Conservation (phyloP, 345 rosid species). For the Aquilaria sinensis region DNA sequence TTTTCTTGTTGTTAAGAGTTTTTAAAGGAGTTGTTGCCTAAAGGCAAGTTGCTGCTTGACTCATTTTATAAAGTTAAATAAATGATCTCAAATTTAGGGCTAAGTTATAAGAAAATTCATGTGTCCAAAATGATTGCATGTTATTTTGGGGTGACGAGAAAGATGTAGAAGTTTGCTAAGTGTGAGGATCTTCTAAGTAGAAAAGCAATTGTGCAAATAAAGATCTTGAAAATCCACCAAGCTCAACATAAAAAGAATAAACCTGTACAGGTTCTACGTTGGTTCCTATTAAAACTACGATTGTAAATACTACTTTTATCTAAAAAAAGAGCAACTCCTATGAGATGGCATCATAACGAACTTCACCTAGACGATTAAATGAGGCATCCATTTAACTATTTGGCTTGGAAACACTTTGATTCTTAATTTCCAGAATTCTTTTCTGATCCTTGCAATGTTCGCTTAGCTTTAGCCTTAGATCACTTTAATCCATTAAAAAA, state of each 20-base stretch:
- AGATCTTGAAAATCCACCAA: neutral
- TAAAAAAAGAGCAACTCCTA: neutral
- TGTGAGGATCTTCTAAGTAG: neutral
- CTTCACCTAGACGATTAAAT: neutral
- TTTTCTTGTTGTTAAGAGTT: too few relatives aligned
- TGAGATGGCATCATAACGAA: constrained; percentile 14
- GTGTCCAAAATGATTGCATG: constrained; percentile 1
- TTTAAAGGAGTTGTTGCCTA: too few relatives aligned
- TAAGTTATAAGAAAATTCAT: neutral
- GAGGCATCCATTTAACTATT: constrained; percentile 6
- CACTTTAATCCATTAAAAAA: neutral
- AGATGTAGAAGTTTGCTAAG: neutral
- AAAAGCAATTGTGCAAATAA: neutral
- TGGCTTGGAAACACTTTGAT: constrained; percentile 11
- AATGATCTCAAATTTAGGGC: too few relatives aligned
- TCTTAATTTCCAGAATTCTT: neutral
- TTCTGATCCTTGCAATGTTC: neutral
- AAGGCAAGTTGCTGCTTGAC: too few relatives aligned
- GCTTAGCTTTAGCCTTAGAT: neutral
- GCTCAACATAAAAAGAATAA: neutral
- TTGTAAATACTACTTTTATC: neutral
- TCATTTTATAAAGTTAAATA: too few relatives aligned
- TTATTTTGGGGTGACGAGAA: neutral
- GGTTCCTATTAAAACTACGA: constrained; percentile 4
- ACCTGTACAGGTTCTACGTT: neutral